phyloP scores from a whole-genome alignment of 208 protist genomes.

The Tritrichomonas musculus region DNA sequence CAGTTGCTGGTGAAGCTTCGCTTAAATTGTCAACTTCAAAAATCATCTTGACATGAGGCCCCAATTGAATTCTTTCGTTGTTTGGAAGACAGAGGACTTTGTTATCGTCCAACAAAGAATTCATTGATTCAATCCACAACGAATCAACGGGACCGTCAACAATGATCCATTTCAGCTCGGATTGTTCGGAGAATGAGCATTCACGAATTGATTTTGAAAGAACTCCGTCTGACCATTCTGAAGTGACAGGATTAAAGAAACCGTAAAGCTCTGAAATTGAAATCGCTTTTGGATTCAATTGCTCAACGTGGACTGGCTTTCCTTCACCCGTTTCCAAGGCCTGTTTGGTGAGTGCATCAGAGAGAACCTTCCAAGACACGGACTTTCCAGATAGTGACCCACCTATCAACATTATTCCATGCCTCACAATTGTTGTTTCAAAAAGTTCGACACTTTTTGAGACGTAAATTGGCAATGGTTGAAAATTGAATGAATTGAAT shows the following conservation, averaged over 20 bases:
- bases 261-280: conserved; percentile 93
- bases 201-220: conserved; percentile 66
- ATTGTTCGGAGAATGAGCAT: conserved; percentile 62
- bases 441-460: conserved; percentile 52
- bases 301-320: conserved; percentile 61
- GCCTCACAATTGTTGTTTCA: conserved; percentile 89
- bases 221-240: conserved; percentile 69
- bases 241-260: conserved; percentile 80
- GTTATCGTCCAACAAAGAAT: conserved; percentile 95
- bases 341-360: conserved; percentile 92
- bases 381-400: conserved; percentile 72
- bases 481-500: background rate
- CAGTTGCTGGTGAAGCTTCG: conserved; percentile 91
- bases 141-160: conserved; percentile 97
- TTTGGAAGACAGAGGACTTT: conserved; percentile 87
- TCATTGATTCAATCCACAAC: conserved; percentile 97
- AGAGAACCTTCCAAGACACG: conserved; percentile 60
- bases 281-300: conserved; percentile 90
- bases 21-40: conserved; percentile 94
- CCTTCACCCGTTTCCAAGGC: conserved; percentile 77
- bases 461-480: conserved; percentile 6
- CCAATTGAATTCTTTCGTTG: conserved; percentile 86
- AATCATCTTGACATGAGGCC: conserved; percentile 72
- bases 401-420: conserved; percentile 94
- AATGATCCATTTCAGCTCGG: conserved; percentile 76